These are phyloP conservation scores for Rhynchospora pubera DNA, from an alignment of 176 grass and related monocot species.

Conservation along the genomic window DNA sequence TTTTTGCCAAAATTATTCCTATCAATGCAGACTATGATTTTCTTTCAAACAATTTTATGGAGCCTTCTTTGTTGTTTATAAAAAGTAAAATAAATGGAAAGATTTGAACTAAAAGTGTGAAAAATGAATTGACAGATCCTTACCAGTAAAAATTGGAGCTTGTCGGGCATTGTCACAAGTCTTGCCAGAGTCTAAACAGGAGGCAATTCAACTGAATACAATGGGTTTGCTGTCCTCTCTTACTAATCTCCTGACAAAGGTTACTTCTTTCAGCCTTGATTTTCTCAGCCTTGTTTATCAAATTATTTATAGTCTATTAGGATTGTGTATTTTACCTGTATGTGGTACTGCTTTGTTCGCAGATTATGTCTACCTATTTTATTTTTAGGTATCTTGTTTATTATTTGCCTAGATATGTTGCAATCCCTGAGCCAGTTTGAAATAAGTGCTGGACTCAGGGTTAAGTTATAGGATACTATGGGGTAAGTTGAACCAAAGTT, in stretches of 20 bases:
- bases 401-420: background rate
- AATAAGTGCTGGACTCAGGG: background rate
- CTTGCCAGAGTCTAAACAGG: constrained; percentile 46
- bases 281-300: background rate
- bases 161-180: constrained; percentile 68
- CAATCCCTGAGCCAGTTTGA: background rate
- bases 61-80: background rate
- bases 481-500: background rate
- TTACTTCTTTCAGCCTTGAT: constrained; percentile 24
- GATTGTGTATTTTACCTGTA: background rate
- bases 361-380: background rate
- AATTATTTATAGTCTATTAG: background rate
- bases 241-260: constrained; percentile 70
- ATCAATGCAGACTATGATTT: background rate
- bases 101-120: constrained; percentile 10
- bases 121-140: constrained; percentile 48
- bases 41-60: background rate
- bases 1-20: background rate
- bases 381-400: constrained; percentile 13
- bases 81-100: constrained; percentile 16
- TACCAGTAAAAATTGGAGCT: constrained; percentile 95
- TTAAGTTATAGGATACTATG: background rate
- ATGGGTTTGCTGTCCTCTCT: constrained; percentile 77
- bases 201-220: constrained; percentile 45
- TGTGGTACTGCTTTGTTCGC: background rate